Conservation (phyloP, 1,284 basidiomycete genomes). For the Trametes sp. region DNA sequence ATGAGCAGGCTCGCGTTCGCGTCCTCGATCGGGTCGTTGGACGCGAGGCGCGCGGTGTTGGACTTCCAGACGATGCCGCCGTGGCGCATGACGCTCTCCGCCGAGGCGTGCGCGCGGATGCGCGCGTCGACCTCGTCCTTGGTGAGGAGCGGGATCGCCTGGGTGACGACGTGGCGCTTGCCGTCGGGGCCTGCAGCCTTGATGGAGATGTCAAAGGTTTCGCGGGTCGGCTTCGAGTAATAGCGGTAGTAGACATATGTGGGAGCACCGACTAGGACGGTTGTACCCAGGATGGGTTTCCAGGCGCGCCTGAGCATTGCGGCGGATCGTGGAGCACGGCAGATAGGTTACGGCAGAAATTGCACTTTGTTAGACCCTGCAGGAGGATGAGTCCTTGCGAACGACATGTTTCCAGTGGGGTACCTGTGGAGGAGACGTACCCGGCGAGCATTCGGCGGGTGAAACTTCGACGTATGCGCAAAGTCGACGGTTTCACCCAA, state of each 20-base stretch:
- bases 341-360: neutral
- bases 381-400: neutral
- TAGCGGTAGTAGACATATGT: constrained; percentile 58
- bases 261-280: constrained; percentile 56
- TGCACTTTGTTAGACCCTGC: neutral
- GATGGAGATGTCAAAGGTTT: constrained; percentile 65
- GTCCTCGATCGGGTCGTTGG: constrained; percentile 93
- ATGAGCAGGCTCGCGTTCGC: constrained; percentile 80
- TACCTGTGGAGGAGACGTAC: neutral
- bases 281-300: constrained; percentile 64
- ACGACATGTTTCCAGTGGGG: neutral
- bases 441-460: neutral
- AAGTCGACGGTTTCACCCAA: neutral
- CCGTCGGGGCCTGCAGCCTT: constrained; percentile 65
- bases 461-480: neutral
- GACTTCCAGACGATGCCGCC: constrained; percentile 72
- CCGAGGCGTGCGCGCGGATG: constrained; percentile 62
- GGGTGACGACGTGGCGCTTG: constrained; percentile 58
- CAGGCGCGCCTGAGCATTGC: constrained; percentile 69
- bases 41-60: constrained; percentile 79
- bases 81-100: constrained; percentile 53
- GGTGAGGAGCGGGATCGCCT: constrained; percentile 64
- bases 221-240: constrained; percentile 39
- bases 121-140: constrained; percentile 64
- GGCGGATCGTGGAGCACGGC: neutral